Conservation (phyloP, 768 basidiomycete species). For the Pisolithus microcarpus region DNA sequence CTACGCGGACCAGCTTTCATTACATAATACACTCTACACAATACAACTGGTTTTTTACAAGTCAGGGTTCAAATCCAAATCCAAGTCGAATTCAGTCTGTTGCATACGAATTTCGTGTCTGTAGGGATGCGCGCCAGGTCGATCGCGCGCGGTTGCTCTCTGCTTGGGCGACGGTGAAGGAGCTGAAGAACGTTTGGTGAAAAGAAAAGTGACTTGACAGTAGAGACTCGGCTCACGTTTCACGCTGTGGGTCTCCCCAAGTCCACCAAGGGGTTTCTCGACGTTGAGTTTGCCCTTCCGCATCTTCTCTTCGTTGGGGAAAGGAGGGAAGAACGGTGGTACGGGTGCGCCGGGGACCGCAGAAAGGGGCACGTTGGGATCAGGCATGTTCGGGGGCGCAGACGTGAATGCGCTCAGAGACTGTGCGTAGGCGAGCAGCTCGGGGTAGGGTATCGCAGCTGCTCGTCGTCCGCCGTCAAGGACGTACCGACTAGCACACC, state of each 20-base stretch:
- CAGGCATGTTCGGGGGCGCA: constrained; percentile 83
- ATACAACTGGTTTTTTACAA: constrained; percentile 30
- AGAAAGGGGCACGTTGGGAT: constrained; percentile 44
- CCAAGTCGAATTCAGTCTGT: constrained; percentile 67
- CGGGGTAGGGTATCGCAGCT: constrained; percentile 80
- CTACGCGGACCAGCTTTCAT: not conserved
- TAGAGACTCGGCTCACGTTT: constrained; percentile 39
- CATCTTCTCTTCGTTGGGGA: constrained; percentile 91
- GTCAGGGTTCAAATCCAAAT: constrained; percentile 82
- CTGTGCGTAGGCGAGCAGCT: constrained; percentile 78
- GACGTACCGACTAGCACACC: not conserved
- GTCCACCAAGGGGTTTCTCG: constrained; percentile 68
- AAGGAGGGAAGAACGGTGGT: constrained; percentile 82
- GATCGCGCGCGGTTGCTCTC: constrained; percentile 39
- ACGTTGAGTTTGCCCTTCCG: constrained; percentile 72
- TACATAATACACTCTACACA: not conserved
- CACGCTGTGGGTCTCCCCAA: constrained; percentile 81
- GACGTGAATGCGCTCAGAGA: constrained; percentile 82
- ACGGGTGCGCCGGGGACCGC: constrained; percentile 58
- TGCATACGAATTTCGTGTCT: constrained; percentile 60
- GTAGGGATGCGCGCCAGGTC: constrained; percentile 58
- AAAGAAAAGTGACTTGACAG: not conserved
- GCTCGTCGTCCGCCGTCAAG: not conserved
- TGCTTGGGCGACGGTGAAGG: constrained; percentile 55
- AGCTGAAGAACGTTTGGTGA: constrained; percentile 32